Base-by-base conservation (phyloP, 2,329 filamentous ascomycete species). In the Trichoderma simmonsii region DNA sequence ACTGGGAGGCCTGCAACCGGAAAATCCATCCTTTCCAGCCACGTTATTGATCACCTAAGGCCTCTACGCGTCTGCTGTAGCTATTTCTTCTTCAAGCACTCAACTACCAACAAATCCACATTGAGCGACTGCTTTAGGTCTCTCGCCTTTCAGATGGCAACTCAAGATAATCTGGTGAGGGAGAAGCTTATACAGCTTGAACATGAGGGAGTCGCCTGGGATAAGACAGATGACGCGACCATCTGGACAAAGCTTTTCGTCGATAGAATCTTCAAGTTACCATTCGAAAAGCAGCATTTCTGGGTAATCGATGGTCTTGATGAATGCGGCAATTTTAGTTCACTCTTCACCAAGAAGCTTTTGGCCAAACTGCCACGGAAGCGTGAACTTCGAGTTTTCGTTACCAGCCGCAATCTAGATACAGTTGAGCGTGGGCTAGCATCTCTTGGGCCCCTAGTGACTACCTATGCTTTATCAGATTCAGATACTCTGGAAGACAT, bases 161-260 rank as follows among this genome's bases (percentile, higher is more conserved):
- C 36, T 24, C 62, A 71, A 3, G 70, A 61, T 36, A 30, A 30
- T 3, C 12, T 57, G n/a, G 43, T 71, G 32, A 28, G 34, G 1
- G 51, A 61, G 6, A 54, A 43, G 24, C 14, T 68, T n/a, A 56
- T 61, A 7, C 36, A 54, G 28, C 18, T 71, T 26, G 51, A 60
- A 15, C 51, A 69, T 5, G 51, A 69, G 11, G 51, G 26, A 4
- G 28, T 61, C 7, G 18, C 26, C 6, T 69, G 70, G 70, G 34
- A 68, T 24, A 60, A 66, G 3, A 32, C 43, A 9, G 28, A 54
- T 11, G 69, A 68, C 4, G 30, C 64, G 3, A 32, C 9, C 1
- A 64, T 67, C n/a, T 71, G 63, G 72, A 48, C 57, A 48, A 71
- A 71, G n/a, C 43, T 71, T 6, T 73, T 73, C 32, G 28, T 71